These are phyloP conservation scores for Erodium trifolium DNA, from an alignment of 441 rosid species.

Conservation along the genomic window DNA sequence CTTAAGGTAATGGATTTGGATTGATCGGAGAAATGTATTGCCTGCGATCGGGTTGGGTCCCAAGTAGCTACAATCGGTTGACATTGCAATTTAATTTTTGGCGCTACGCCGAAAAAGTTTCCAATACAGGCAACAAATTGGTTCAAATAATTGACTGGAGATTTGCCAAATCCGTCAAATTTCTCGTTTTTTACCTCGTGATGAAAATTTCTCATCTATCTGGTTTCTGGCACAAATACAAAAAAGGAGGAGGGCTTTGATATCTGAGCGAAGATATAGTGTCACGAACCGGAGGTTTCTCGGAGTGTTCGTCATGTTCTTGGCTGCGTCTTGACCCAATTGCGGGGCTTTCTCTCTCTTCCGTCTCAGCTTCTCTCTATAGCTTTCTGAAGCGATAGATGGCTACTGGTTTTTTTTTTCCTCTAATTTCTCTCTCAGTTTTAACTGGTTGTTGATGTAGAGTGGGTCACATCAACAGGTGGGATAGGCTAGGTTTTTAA, in stretches of 20 bases:
- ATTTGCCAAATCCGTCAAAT: slow-evolving; percentile 24
- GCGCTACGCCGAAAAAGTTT: slow-evolving; percentile 22
- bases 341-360: not conserved
- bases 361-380: slow-evolving; percentile 7
- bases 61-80: not conserved
- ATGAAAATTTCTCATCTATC: not conserved
- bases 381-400: not conserved
- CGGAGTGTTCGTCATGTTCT: slow-evolving; percentile 28
- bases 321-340: slow-evolving; percentile 8
- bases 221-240: slow-evolving; percentile 19
- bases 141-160: slow-evolving; percentile 19
- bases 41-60: not conserved
- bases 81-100: slow-evolving; percentile 14
- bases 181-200: slow-evolving; percentile 1
- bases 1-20: slow-evolving; percentile 49
- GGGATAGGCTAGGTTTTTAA: slow-evolving; percentile 35
- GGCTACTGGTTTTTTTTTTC: slow-evolving; percentile 7
- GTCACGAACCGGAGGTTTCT: slow-evolving; percentile 29
- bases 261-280: slow-evolving; percentile 25
- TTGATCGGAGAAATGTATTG: not conserved
- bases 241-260: slow-evolving; percentile 25
- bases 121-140: slow-evolving; percentile 23
- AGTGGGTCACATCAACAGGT: slow-evolving; percentile 99
- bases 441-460: slow-evolving; percentile 55
- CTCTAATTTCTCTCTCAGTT: slow-evolving; percentile 29